Evolutionary conservation across 1,284 basidiomycete genomes (phyloP).

Genomic region (Waitea zeae): DNA sequence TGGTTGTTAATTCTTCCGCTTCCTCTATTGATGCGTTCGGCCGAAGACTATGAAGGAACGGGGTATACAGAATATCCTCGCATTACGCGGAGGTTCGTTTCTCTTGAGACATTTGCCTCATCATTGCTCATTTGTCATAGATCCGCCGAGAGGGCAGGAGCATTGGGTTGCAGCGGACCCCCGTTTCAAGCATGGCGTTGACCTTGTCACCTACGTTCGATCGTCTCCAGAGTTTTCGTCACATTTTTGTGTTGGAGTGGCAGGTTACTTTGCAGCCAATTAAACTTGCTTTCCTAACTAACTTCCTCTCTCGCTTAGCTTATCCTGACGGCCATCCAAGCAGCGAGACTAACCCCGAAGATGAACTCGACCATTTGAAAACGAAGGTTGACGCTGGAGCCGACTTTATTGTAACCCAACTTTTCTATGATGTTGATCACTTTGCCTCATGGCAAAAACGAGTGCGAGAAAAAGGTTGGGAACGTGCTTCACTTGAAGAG

Average conservation of each 20-base stretch:
- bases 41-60: slow-evolving; percentile 59
- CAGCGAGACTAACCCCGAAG: slow-evolving; percentile 38
- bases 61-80: slow-evolving; percentile 85
- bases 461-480: slow-evolving; percentile 54
- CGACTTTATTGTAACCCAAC: slow-evolving; percentile 90
- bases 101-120: background rate
- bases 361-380: slow-evolving; percentile 69
- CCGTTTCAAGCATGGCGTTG: slow-evolving; percentile 75
- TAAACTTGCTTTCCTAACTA: slow-evolving; percentile 2
- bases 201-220: slow-evolving; percentile 86
- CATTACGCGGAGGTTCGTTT: slow-evolving; percentile 67
- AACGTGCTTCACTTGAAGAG: background rate
- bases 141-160: slow-evolving; percentile 87
- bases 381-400: slow-evolving; percentile 90
- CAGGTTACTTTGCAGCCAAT: slow-evolving; percentile 27
- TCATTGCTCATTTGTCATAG: slow-evolving; percentile 17
- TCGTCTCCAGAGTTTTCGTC: slow-evolving; percentile 63
- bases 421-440: slow-evolving; percentile 89
- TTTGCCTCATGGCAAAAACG: slow-evolving; percentile 69
- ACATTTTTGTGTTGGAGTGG: slow-evolving; percentile 85
- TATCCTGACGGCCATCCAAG: slow-evolving; percentile 91
- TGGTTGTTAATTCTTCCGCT: background rate
- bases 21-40: background rate
- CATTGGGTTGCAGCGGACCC: slow-evolving; percentile 82
- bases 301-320: slow-evolving; percentile 23